These are phyloP conservation scores for Hyaloperonospora arabidopsidis DNA, from an alignment of 352 stramenopile species.

Conservation along the genomic window DNA sequence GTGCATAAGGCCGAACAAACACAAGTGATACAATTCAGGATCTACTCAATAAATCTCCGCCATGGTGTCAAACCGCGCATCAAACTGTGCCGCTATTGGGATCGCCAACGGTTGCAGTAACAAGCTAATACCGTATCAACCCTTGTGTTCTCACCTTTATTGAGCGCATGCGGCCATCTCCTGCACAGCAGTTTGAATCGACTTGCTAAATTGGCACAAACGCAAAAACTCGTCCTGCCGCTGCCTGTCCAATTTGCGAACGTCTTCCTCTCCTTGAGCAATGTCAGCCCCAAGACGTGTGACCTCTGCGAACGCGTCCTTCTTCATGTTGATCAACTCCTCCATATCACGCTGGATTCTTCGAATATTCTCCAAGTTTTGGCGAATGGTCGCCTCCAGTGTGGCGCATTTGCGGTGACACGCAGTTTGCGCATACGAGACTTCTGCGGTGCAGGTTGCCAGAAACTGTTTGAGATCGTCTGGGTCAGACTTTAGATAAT, in stretches of 20 bases:
- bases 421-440: constrained; percentile 37
- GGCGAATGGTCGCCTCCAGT: constrained; percentile 35
- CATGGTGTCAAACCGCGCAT: background rate
- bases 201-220: constrained; percentile 46
- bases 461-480: constrained; percentile 37
- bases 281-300: constrained; percentile 45
- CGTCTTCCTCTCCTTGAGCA: constrained; percentile 26
- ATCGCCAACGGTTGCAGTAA: constrained; percentile 3
- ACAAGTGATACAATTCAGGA: too few relatives aligned
- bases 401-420: constrained; percentile 45
- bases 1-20: too few relatives aligned
- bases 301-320: constrained; percentile 43
- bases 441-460: constrained; percentile 29
- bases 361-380: constrained; percentile 27
- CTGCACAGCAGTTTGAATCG: constrained; percentile 36
- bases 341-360: constrained; percentile 45
- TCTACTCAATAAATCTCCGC: too few relatives aligned
- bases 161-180: constrained; percentile 20
- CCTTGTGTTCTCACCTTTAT: background rate
- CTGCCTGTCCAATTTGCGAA: constrained; percentile 38
- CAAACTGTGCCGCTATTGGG: constrained; percentile 12
- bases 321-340: constrained; percentile 46
- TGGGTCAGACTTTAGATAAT: constrained; percentile 40
- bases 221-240: constrained; percentile 39
- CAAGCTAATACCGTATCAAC: constrained; percentile 5